Evolutionary conservation across 2,329 filamentous ascomycete genomes (phyloP).

Genomic region (Colletotrichum theobromicola): DNA sequence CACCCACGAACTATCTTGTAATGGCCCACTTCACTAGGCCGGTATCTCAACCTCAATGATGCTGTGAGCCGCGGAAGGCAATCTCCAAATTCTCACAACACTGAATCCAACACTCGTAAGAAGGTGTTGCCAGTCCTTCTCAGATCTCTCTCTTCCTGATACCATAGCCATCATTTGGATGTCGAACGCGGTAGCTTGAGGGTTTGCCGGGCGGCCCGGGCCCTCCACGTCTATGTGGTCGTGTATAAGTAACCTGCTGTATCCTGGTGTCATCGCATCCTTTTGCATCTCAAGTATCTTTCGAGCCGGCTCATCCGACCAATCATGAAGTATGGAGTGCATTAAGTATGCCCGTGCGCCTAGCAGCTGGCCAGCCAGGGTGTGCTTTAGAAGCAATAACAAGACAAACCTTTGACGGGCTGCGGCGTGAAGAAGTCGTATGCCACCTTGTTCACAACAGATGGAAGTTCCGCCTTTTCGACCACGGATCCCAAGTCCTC

Average conservation of each 20-base stretch:
- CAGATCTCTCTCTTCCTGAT: not conserved
- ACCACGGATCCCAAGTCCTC: not conserved
- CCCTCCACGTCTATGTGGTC: conserved; percentile 41
- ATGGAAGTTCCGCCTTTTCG: not conserved
- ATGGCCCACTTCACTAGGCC: not conserved
- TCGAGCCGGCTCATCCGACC: conserved; percentile 49
- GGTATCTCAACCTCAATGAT: not conserved
- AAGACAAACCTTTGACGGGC: conserved; percentile 24
- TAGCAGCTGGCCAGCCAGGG: rapidly evolving
- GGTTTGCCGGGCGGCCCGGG: not conserved
- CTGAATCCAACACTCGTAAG: not conserved
- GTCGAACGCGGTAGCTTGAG: not conserved
- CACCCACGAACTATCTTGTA: too few species aligned
- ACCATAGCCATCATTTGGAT: conserved; percentile 9
- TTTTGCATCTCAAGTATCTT: conserved; percentile 46
- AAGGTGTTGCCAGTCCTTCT: not conserved
- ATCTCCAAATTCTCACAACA: not conserved
- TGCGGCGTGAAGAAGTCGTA: conserved; percentile 45
- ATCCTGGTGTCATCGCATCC: conserved; percentile 48
- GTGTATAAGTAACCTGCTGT: conserved; percentile 38
- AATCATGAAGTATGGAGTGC: conserved; percentile 61
- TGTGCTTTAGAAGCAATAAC: rapidly evolving
- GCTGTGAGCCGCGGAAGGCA: not conserved
- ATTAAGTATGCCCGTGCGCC: conserved; percentile 55
- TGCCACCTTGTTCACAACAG: not conserved